Conservation (phyloP, 306 rosid genomes). For the Clitoria ternatea region DNA sequence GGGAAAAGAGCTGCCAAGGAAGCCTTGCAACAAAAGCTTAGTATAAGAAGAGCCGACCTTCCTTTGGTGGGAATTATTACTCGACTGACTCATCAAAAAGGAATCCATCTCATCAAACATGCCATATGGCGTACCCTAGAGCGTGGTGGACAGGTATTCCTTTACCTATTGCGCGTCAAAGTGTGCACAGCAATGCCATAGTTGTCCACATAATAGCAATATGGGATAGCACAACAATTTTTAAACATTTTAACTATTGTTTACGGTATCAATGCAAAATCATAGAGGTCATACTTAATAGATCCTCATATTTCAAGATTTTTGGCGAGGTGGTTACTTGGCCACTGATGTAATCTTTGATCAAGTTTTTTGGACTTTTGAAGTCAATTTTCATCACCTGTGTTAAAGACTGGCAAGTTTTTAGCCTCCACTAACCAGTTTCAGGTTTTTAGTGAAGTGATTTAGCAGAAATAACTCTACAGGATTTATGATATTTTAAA, state of each 20-base stretch:
- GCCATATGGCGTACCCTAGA: conserved; percentile 75
- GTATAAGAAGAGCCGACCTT: conserved; percentile 62
- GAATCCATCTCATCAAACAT: conserved; percentile 96
- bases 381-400: conserved; percentile 5
- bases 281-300: not conserved
- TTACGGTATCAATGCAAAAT: conserved; percentile 2
- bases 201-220: conserved; percentile 8
- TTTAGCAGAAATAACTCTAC: not conserved
- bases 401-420: conserved; percentile 4
- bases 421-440: not conserved
- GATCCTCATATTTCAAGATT: not conserved
- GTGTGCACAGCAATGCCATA: not conserved
- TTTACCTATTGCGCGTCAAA: not conserved
- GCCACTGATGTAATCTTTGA: not conserved
- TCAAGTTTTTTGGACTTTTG: not conserved
- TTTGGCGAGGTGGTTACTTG: not conserved
- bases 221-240: not conserved
- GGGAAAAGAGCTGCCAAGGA: conserved; percentile 92
- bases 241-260: not conserved
- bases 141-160: conserved; percentile 82
- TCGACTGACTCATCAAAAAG: conserved; percentile 95
- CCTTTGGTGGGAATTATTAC: conserved; percentile 83
- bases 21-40: conserved; percentile 84
- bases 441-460: conserved; percentile 1
- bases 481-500: not conserved